phyloP scores from a whole-genome alignment of 768 basidiomycete genomes.

The Trametes villosa region DNA sequence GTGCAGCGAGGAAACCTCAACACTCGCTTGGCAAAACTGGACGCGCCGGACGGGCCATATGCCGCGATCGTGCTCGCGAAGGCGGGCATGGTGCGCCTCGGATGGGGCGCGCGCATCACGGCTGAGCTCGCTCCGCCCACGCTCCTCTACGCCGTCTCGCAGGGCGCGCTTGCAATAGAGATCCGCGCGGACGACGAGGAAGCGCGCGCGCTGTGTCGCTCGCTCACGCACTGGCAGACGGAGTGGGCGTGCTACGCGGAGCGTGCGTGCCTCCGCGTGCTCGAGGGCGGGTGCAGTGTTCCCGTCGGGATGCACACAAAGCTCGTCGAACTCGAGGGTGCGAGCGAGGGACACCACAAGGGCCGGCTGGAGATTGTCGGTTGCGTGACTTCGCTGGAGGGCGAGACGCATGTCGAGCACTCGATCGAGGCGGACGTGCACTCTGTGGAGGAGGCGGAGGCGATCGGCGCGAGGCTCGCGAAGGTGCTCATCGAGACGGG shows the following conservation, averaged over 20 bases:
- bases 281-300: conserved; percentile 98
- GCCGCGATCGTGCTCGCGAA: conserved; percentile 91
- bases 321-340: conserved; percentile 38
- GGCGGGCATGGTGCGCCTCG: conserved; percentile 86
- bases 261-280: conserved; percentile 81
- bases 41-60: conserved; percentile 78
- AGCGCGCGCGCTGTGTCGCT: conserved; percentile 64
- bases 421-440: conserved; percentile 56
- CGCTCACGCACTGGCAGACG: conserved; percentile 76
- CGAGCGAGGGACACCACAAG: conserved; percentile 33
- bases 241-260: conserved; percentile 82
- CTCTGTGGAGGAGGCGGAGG: conserved; percentile 64
- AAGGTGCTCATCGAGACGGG: conserved; percentile 66
- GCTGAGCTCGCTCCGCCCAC: conserved; percentile 73
- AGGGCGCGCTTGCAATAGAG: conserved; percentile 91
- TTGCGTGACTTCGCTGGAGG: conserved; percentile 85
- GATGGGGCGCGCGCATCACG: conserved; percentile 75
- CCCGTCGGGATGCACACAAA: conserved; percentile 83
- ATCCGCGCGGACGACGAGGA: conserved; percentile 69
- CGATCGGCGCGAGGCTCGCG: conserved; percentile 70
- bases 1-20: conserved; percentile 87
- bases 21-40: conserved; percentile 90
- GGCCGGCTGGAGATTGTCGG: conserved; percentile 65
- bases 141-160: conserved; percentile 89
- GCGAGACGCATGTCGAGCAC: conserved; percentile 70